Percentiles rank a stretch among this genome's conserved stretches.
Evolutionary conservation across 345 rosid species (phyloP).

Genomic region (Moricandia moricandioides): DNA sequence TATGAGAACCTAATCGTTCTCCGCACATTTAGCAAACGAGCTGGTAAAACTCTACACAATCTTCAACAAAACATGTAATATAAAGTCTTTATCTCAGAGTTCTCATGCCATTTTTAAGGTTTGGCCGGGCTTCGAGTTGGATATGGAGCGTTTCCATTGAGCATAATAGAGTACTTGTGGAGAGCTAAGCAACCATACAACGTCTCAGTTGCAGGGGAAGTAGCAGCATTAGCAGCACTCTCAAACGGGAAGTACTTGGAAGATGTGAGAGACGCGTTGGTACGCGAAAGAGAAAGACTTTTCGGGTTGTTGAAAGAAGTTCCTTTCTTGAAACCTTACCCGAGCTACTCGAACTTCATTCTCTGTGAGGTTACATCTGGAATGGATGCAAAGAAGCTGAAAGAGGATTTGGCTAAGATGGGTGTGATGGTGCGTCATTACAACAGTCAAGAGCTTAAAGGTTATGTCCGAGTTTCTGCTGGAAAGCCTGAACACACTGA

Average conservation of each 20-base stretch:
- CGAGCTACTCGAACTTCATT: slow-evolving; percentile 84
- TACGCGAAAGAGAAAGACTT: slow-evolving; percentile 70
- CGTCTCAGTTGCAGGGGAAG: slow-evolving; percentile 93
- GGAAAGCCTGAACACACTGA: slow-evolving; percentile 91
- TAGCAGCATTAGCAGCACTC: slow-evolving; percentile 86
- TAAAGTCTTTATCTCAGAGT: neutral
- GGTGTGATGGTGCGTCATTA: slow-evolving; percentile 97
- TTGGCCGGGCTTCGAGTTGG: slow-evolving; percentile 93
- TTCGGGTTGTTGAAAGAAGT: slow-evolving; percentile 61
- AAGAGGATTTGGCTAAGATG: slow-evolving; percentile 83
- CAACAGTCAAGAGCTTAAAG: slow-evolving; percentile 68
- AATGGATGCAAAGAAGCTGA: slow-evolving; percentile 81
- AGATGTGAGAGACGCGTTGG: slow-evolving; percentile 72
- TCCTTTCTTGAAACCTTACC: slow-evolving; percentile 78
- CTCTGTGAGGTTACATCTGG: slow-evolving; percentile 80
- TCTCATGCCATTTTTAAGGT: slow-evolving; percentile 43
- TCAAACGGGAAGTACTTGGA: slow-evolving; percentile 66
- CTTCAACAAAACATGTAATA: neutral
- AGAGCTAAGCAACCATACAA: slow-evolving; percentile 95
- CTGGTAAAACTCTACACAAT: slow-evolving; percentile 50
- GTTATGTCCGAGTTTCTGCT: slow-evolving; percentile 73
- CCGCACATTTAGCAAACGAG: slow-evolving; percentile 96
- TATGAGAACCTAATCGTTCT: slow-evolving; percentile 86
- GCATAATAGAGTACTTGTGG: slow-evolving; percentile 85
- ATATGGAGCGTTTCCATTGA: slow-evolving; percentile 87